phyloP scores from a whole-genome alignment of 176 grass and related monocot genomes.

The Oryza nivara region DNA sequence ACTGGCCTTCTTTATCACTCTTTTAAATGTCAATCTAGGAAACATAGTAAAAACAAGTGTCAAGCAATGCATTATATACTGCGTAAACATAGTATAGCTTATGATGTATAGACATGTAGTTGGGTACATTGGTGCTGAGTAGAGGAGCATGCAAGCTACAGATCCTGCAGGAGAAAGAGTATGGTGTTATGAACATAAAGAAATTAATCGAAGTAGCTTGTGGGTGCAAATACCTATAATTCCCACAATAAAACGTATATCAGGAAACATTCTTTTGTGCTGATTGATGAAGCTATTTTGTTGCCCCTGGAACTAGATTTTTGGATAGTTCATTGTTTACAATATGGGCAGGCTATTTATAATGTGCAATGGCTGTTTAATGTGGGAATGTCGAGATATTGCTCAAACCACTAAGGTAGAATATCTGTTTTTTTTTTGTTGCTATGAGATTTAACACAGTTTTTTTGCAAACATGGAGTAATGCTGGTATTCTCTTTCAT shows the following conservation, averaged over 20 bases:
- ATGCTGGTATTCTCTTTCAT: not conserved
- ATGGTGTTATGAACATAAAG: slow-evolving; percentile 19
- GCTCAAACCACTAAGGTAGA: slow-evolving; percentile 28
- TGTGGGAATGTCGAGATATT: not conserved
- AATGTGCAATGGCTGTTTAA: not conserved
- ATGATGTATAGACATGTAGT: slow-evolving; percentile 13
- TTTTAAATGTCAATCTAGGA: slow-evolving; percentile 68
- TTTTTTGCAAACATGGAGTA: not conserved
- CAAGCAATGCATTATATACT: slow-evolving; percentile 21
- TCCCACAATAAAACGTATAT: slow-evolving; percentile 50
- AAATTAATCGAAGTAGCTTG: slow-evolving; percentile 2
- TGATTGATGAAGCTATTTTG: slow-evolving; percentile 1
- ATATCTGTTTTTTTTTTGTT: slow-evolving; percentile 11
- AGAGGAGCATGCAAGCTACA: slow-evolving; percentile 64
- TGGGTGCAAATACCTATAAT: slow-evolving; percentile 55
- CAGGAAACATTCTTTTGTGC: slow-evolving; percentile 29
- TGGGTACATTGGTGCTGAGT: slow-evolving; percentile 66
- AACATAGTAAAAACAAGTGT: slow-evolving; percentile 10
- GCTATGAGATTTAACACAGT: not conserved
- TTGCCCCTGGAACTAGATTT: not conserved
- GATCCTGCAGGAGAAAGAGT: slow-evolving; percentile 56
- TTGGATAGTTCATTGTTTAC: slow-evolving; percentile 8
- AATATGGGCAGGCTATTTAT: slow-evolving; percentile 29
- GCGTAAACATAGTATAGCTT: not conserved
- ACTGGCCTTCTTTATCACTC: slow-evolving; percentile 67